Evolutionary conservation across 192 early-diverging fungal species (phyloP).

Genomic region (Coemansia sp.): DNA sequence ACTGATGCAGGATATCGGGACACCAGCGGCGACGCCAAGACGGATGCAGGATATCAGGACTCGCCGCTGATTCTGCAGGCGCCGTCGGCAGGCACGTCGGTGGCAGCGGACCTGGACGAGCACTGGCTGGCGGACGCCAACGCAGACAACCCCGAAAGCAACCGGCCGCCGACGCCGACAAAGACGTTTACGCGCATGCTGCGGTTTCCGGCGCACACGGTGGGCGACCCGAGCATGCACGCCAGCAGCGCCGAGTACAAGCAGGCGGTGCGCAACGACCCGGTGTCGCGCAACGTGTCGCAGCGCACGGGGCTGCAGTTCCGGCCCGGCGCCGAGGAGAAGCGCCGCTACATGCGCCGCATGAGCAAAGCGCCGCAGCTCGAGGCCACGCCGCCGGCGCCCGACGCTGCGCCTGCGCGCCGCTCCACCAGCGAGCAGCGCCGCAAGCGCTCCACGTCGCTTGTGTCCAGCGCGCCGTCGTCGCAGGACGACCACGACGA

Average conservation of each 20-base stretch:
- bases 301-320: constrained; percentile 48
- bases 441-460: not conserved
- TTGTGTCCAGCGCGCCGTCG: not conserved
- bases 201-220: constrained; percentile 19
- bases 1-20: no score
- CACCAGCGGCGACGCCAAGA: not conserved
- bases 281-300: constrained; percentile 44
- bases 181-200: constrained; percentile 46
- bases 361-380: constrained; percentile 52
- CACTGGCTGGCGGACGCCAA: constrained; percentile 48
- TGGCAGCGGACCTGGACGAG: constrained; percentile 50
- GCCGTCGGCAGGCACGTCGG: constrained; percentile 44
- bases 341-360: constrained; percentile 40
- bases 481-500: not conserved
- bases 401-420: not conserved
- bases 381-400: not conserved
- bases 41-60: no score
- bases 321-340: constrained; percentile 44
- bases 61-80: constrained; percentile 26
- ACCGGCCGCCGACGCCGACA: constrained; percentile 51
- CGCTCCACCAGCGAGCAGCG: constrained; percentile 5
- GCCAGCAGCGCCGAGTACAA: constrained; percentile 31
- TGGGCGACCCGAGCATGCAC: constrained; percentile 13
- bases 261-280: constrained; percentile 33
- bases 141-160: constrained; percentile 50